These are phyloP conservation scores for Stachybotrys elegans DNA, from an alignment of 2,329 filamentous ascomycete species.

Conservation along the genomic window DNA sequence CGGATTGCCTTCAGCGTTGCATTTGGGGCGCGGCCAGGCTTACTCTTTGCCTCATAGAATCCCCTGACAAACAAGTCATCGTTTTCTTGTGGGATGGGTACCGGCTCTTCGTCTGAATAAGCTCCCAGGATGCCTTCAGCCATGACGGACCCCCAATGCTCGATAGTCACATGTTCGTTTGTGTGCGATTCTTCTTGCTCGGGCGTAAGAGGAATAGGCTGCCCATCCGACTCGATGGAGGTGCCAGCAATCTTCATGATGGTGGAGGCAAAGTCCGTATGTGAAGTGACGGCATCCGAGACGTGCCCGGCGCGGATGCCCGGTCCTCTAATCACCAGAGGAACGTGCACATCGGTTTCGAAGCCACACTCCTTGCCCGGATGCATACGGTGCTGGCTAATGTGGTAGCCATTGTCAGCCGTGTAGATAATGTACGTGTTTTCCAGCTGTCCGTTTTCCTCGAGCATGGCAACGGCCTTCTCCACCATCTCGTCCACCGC, in stretches of 20 bases:
- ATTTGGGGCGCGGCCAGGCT: constrained; percentile 10
- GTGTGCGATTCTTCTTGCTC: background rate
- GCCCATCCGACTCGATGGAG: constrained; percentile 41
- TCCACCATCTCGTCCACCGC: constrained; percentile 40
- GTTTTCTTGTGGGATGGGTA: background rate
- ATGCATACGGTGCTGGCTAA: constrained; percentile 43
- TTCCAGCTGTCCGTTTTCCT: constrained; percentile 16
- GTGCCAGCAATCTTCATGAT: constrained; percentile 32
- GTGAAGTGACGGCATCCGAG: constrained; percentile 34
- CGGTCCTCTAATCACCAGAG: constrained; percentile 40
- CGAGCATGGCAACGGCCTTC: constrained; percentile 8
- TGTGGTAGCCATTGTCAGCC: constrained; percentile 44
- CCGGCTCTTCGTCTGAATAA: background rate
- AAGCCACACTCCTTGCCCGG: constrained; percentile 33
- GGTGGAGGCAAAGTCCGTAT: constrained; percentile 49
- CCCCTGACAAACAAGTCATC: background rate
- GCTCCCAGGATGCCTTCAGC: background rate
- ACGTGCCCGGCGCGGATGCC: constrained; percentile 27
- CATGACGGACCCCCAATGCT: constrained; percentile 36
- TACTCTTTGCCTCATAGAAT: background rate
- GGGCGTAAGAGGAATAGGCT: constrained; percentile 31
- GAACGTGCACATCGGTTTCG: constrained; percentile 39
- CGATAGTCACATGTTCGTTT: constrained; percentile 42
- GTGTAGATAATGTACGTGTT: constrained; percentile 43
- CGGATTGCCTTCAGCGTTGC: constrained; percentile 52